phyloP scores from a whole-genome alignment of 805 yeast species.

The Ogataea ganodermae region DNA sequence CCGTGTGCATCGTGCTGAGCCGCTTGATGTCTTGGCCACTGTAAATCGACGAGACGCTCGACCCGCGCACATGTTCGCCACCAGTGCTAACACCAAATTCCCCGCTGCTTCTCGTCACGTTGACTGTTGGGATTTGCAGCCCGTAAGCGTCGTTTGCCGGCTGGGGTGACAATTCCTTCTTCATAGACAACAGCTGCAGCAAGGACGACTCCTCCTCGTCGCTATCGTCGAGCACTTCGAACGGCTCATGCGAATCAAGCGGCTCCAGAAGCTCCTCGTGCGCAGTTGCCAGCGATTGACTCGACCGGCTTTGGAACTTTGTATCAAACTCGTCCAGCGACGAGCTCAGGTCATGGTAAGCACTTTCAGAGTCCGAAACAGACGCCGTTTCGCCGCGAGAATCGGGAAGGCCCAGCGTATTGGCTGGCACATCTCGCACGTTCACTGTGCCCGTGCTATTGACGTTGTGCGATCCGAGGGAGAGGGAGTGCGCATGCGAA shows the following conservation, averaged over 20 bases:
- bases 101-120: constrained; percentile 6
- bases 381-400: not conserved
- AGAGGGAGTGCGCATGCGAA: not conserved
- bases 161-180: constrained; percentile 26
- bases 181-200: constrained; percentile 30
- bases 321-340: constrained; percentile 31
- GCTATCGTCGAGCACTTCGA: too few relatives aligned
- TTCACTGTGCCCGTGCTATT: not conserved
- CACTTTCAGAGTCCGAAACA: constrained; percentile 13
- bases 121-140: constrained; percentile 12
- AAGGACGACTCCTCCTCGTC: constrained; percentile 26
- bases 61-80: not conserved
- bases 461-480: not conserved
- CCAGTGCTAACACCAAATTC: not conserved
- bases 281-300: not conserved
- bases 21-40: constrained; percentile 23
- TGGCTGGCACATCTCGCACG: not conserved
- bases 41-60: constrained; percentile 18
- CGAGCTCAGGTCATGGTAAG: constrained; percentile 24
- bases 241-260: too few relatives aligned
- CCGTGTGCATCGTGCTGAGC: constrained; percentile 35
- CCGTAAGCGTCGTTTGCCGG: constrained; percentile 6
- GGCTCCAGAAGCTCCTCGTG: constrained; percentile 9
- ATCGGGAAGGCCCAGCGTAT: not conserved
- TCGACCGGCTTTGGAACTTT: constrained; percentile 17